Evolutionary conservation across 768 basidiomycete species (phyloP).

Genomic region (Tephrocybe sp.): DNA sequence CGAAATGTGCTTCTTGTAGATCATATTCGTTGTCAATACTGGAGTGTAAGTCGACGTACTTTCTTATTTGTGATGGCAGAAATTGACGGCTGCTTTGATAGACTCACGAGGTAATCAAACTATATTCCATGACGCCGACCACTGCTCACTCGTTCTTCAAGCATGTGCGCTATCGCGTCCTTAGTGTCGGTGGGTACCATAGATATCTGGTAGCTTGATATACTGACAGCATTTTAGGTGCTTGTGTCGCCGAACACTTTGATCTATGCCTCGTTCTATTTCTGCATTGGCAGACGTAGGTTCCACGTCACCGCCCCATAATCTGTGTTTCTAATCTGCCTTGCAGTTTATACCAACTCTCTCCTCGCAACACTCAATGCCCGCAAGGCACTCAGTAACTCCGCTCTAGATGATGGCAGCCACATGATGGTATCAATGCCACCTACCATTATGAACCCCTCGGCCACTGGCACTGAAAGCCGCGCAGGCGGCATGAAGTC

Average conservation of each 20-base stretch:
- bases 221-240: constrained; percentile 16
- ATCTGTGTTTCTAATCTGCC: neutral
- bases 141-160: constrained; percentile 8
- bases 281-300: constrained; percentile 35
- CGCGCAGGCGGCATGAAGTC: neutral
- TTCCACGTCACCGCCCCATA: neutral
- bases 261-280: constrained; percentile 32
- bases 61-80: neutral
- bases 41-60: constrained; percentile 33
- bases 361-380: constrained; percentile 27
- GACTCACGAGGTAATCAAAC: neutral
- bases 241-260: constrained; percentile 25
- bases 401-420: constrained; percentile 12
- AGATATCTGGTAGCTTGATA: neutral
- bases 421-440: constrained; percentile 20
- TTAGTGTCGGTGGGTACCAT: constrained; percentile 37
- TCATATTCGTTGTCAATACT: constrained; percentile 52
- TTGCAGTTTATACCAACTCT: constrained; percentile 28
- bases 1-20: constrained; percentile 25
- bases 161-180: constrained; percentile 46
- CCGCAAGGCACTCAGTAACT: constrained; percentile 13
- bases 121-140: too few species aligned
- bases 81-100: neutral
- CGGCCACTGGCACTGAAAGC: neutral
- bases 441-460: neutral